Conservation (phyloP, 495 filamentous ascomycete genomes). For the Daldinia decipiens region DNA sequence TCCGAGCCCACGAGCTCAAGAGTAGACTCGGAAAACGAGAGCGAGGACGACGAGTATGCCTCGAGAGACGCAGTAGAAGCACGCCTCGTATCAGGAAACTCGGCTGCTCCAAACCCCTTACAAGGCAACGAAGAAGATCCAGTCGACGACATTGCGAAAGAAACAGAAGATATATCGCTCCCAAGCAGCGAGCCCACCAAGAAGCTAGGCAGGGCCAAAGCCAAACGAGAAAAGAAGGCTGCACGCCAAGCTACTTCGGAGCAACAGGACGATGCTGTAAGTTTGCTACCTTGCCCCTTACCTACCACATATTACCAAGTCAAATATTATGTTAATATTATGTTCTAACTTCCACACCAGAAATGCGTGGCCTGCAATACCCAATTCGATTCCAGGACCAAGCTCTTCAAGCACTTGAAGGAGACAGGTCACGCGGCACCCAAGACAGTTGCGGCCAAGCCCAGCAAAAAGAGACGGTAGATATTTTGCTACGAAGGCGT, state of each 20-base stretch:
- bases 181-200: conserved; percentile 39
- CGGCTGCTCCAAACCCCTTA: background rate
- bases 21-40: conserved; percentile 23
- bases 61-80: conserved; percentile 53
- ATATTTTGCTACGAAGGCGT: conserved; percentile 13
- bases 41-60: conserved; percentile 57
- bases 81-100: conserved; percentile 44
- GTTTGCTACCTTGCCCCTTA: conserved; percentile 13
- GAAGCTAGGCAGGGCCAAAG: conserved; percentile 87
- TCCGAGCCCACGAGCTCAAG: conserved; percentile 14
- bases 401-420: conserved; percentile 79
- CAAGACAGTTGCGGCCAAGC: conserved; percentile 43
- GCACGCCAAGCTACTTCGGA: conserved; percentile 64
- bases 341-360: conserved; percentile 43
- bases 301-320: background rate
- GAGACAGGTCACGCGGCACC: conserved; percentile 68
- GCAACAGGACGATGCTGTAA: conserved; percentile 51
- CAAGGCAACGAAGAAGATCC: conserved; percentile 14
- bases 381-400: conserved; percentile 72
- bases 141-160: conserved; percentile 5
- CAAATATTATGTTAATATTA: background rate
- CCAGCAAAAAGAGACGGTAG: conserved; percentile 54
- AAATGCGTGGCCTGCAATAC: conserved; percentile 70
- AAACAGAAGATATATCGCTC: conserved; percentile 35
- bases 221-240: conserved; percentile 84